A percentile compares a stretch with the other conserved stretches of the same genome.
phyloP scores from a whole-genome alignment of 2,329 filamentous ascomycete genomes.

The Monosporascus ibericus region DNA sequence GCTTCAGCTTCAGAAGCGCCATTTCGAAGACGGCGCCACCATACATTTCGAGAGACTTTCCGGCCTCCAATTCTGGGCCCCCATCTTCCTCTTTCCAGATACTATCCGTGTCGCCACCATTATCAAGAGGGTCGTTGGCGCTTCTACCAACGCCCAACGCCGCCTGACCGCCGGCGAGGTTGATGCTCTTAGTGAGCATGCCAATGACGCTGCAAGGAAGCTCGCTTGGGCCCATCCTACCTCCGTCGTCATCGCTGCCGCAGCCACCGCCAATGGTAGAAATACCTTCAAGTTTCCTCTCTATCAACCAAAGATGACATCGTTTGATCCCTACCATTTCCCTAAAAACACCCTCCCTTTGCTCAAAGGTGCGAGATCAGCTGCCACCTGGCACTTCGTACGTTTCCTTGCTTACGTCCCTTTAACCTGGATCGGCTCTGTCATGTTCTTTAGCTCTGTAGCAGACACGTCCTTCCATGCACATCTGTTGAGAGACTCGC shows the following conservation, averaged over 20 bases:
- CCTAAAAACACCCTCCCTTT: constrained; percentile 16
- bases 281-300: constrained; percentile 35
- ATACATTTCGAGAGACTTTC: constrained; percentile 21
- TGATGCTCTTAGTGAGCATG: constrained; percentile 19
- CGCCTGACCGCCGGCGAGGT: constrained; percentile 22
- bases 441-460: constrained; percentile 25
- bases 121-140: constrained; percentile 2
- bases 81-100: constrained; percentile 1
- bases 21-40: constrained; percentile 19
- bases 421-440: constrained; percentile 16
- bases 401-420: constrained; percentile 30
- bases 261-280: constrained; percentile 22
- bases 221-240: constrained; percentile 23
- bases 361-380: constrained; percentile 21
- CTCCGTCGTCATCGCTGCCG: constrained; percentile 14
- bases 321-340: constrained; percentile 26
- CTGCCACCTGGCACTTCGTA: constrained; percentile 28
- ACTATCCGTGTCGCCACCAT: constrained; percentile 1
- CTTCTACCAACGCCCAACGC: constrained; percentile 7
- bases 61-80: constrained; percentile 7
- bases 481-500: constrained; percentile 22
- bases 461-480: constrained; percentile 16
- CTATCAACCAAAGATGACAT: constrained; percentile 26
- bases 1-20: constrained; percentile 14
- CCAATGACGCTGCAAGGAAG: constrained; percentile 22